These are phyloP conservation scores for Lasiosphaeria miniovina DNA, from an alignment of 495 filamentous ascomycete genomes.

Conservation along the genomic window DNA sequence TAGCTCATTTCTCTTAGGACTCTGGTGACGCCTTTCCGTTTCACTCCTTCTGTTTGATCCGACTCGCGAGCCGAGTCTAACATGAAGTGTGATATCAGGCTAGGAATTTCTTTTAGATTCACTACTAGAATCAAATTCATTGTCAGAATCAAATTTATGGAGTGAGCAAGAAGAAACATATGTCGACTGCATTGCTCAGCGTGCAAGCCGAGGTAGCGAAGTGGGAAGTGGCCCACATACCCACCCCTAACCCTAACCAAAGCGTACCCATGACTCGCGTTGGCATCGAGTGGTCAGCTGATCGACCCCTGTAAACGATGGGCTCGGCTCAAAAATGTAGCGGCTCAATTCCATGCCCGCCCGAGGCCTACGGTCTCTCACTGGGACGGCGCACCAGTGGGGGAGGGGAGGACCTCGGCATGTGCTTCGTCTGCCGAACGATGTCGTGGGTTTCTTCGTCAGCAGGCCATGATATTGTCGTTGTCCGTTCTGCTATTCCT, in stretches of 20 bases:
- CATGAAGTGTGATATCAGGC: too few relatives aligned
- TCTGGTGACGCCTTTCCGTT: too few relatives aligned
- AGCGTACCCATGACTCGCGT: background rate
- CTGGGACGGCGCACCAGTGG: background rate
- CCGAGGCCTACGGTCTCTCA: background rate
- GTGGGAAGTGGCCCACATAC: too few relatives aligned
- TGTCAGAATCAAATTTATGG: too few relatives aligned
- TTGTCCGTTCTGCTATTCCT: background rate
- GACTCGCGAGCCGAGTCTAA: too few relatives aligned
- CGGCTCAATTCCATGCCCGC: background rate
- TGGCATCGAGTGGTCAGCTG: background rate
- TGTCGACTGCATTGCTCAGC: too few relatives aligned
- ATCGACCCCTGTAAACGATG: background rate
- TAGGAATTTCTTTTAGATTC: too few relatives aligned
- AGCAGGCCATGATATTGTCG: background rate
- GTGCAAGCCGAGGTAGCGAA: too few relatives aligned
- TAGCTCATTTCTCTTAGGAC: too few relatives aligned
- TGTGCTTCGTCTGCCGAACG: constrained; percentile 21
- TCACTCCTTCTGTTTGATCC: too few relatives aligned
- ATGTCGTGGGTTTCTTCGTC: constrained; percentile 13
- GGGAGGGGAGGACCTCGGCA: constrained; percentile 26
- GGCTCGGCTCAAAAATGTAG: constrained; percentile 1
- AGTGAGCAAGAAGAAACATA: too few relatives aligned
- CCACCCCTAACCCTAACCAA: background rate
- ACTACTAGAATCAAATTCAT: too few relatives aligned